A percentile compares a stretch with the other conserved stretches of the same genome.
Conservation (phyloP, 1,284 basidiomycete species). For the Sphaerobolus stellatus region DNA sequence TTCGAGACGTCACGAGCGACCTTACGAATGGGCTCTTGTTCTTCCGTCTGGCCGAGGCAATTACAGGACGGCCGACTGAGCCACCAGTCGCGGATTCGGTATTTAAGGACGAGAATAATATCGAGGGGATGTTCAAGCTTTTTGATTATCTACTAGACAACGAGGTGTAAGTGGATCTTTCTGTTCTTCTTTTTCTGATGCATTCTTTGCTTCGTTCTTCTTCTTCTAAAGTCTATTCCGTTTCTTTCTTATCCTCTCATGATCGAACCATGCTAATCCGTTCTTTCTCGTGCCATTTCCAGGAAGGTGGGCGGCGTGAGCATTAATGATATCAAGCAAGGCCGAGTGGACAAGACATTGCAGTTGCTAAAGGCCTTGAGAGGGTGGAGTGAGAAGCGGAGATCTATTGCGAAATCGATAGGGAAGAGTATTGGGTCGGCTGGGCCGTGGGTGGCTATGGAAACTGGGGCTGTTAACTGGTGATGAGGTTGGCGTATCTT, state of each 20-base stretch:
- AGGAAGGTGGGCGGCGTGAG: constrained; percentile 81
- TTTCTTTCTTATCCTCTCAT: no score
- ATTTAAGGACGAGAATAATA: constrained; percentile 76
- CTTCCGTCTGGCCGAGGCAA: constrained; percentile 72
- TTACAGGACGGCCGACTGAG: constrained; percentile 65
- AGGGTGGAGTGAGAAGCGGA: constrained; percentile 73
- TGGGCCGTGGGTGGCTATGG: constrained; percentile 20
- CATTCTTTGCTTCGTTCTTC: background rate
- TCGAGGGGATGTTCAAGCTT: constrained; percentile 86
- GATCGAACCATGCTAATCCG: no score
- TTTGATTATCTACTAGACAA: constrained; percentile 89
- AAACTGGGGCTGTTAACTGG: constrained; percentile 1
- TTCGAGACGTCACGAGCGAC: constrained; percentile 34
- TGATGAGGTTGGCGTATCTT: no score
- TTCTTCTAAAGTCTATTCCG: background rate
- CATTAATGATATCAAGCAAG: constrained; percentile 85
- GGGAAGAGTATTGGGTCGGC: constrained; percentile 40
- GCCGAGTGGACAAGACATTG: constrained; percentile 74
- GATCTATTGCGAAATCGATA: constrained; percentile 52
- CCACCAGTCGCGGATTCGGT: constrained; percentile 76
- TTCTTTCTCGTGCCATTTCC: no score
- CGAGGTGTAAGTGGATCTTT: constrained; percentile 48
- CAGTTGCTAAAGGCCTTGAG: constrained; percentile 76
- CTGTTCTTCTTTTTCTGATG: background rate
- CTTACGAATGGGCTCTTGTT: constrained; percentile 64